Evolutionary conservation across 2,329 filamentous ascomycete genomes (phyloP), one percentile per base, ranked within the genome.

Genomic region (Penicillium vulpinum): DNA sequence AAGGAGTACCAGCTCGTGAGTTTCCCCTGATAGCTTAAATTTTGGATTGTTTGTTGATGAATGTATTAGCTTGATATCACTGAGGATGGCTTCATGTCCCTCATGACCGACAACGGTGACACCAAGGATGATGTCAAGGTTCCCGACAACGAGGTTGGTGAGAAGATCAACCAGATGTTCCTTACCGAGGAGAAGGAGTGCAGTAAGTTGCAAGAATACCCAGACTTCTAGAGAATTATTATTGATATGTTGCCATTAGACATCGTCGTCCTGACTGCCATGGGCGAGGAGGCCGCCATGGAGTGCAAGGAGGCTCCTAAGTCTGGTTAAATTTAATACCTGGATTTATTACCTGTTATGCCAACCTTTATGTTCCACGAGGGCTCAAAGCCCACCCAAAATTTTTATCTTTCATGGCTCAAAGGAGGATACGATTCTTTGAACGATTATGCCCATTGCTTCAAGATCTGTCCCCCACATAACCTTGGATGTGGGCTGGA

Each of bases 91-190:
- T 97, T 90, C 87, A 89, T 99, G 69, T 92, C 89, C 75, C 89
- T 99, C 75, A 96, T 97, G 89, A 85, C 83, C 76, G 89, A 93
- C 65, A 85, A 89, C 69, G 92, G 92, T 75, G 82, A 85, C 77
- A 88, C 87, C 82, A 97, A 97, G 86, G 91, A 96, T 73, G 93
- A 99, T 77, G 91, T 97, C 78, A 92, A 91, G 83, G 75, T 96
- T 68, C 94, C 94, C 70, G 92, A 97, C 1, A 88, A 88, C 72
- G 93, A 97, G 59, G 71, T 96, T 77, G 92, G 91, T 71, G 86
- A 92, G 47, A 92, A 90, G 84, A 95, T 97, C 78, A 81, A 78
- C 70, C 88, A 86, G 77, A 85, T 93, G 71, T 94, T 93, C 84
- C 82, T 78, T 66, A 81, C 83, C 24, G 91, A 95, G n/a, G 88